Evolutionary conservation across 441 rosid genomes (phyloP), one percentile per base, ranked within the genome.

Genomic region (Populus hybrid): DNA sequence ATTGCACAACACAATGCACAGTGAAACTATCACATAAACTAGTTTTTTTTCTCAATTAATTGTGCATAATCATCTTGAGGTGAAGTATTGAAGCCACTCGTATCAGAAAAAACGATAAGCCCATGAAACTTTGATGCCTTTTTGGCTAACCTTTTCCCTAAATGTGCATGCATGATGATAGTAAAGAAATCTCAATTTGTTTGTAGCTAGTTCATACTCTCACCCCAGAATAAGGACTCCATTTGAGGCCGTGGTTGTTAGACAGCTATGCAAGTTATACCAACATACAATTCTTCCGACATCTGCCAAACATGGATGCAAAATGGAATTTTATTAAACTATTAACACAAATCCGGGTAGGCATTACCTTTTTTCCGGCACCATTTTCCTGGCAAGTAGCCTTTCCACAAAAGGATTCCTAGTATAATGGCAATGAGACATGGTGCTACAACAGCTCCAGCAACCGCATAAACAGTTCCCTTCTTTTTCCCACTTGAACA

Each of bases 341-440:
- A 35, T 11, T 1, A 61, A 64, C 32, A 71, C 57, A 40, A 59
- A 63, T 28, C 57, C 12, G 32, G 21, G 42, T 6, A 24, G 30
- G 50, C 32, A 34, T n/a, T 57, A 80, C 81, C 76, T 78, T 57
- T 70, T 67, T 21, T 28, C n/a, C 57, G 74, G 66, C 57, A 10
- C 36, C 69, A 53, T 40, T 77, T 83, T 71, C 71, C 67, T 26
- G 68, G 79, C 14, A 83, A 35, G 74, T 66, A 78, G 42, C 71
- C 78, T 78, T 26, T 82, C 82, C 82, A 77, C 78, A 73, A 80
- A 46, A 85, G 78, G 53, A 70, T 24, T 21, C 80, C 80, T 42
- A 73, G 28, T 7, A 78, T 24, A 28, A 78, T 9, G 61, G 80
- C 26, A 67, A 73, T 18, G 64, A 85, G 77, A 78, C 80, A 71